A percentile compares a stretch with the other conserved stretches of the same genome.
Evolutionary conservation across 345 rosid genomes (phyloP).

Genomic region (Orychophragmus violaceus): DNA sequence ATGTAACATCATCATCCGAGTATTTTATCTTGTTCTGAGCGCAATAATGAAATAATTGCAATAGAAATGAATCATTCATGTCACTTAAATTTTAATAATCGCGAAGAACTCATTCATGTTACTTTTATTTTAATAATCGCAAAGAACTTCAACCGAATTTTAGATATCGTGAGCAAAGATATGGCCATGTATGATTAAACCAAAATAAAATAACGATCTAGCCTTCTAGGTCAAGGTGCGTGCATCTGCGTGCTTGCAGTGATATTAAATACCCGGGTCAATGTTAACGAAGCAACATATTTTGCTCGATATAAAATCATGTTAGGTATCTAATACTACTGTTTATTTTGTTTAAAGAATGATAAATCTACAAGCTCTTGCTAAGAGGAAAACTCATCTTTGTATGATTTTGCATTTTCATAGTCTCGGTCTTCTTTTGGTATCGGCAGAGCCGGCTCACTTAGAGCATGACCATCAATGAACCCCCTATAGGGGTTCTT

Average conservation of each 20-base stretch:
- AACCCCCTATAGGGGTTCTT: too few species aligned
- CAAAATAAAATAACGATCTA: not conserved
- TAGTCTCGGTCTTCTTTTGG: too few species aligned
- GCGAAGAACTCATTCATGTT: not conserved
- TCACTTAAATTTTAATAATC: not conserved
- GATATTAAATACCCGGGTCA: conserved; percentile 6
- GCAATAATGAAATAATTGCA: not conserved
- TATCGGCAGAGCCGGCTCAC: too few species aligned
- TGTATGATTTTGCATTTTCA: too few species aligned
- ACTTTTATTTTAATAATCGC: not conserved
- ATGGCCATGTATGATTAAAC: not conserved
- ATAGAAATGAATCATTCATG: conserved; percentile 1
- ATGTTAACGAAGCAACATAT: too few species aligned
- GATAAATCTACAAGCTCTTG: not conserved
- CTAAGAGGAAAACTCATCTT: too few species aligned
- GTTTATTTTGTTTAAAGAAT: not conserved
- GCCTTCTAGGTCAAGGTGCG: not conserved
- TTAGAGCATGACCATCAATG: too few species aligned
- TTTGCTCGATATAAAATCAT: not conserved
- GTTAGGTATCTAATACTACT: not conserved
- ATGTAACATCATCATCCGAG: conserved; percentile 11
- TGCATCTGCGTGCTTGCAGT: conserved; percentile 7
- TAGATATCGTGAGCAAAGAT: conserved; percentile 5
- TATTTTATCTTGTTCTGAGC: not conserved
- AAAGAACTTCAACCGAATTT: not conserved